phyloP scores from a whole-genome alignment of 2,329 filamentous ascomycete species.

The Phaeophleospora eucalypticola region DNA sequence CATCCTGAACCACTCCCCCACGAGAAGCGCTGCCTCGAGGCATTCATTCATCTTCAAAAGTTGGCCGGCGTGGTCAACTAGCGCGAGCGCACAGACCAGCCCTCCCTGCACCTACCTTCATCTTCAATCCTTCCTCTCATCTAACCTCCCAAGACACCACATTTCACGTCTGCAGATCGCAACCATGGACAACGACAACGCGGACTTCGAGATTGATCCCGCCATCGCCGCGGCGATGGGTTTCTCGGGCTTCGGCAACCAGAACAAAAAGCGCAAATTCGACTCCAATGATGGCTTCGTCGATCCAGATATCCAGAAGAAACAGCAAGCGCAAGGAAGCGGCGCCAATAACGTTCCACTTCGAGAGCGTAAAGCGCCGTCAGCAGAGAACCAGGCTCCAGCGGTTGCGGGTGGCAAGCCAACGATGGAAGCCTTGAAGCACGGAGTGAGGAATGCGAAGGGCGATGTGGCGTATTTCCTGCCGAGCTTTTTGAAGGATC shows the following conservation, averaged over 20 bases:
- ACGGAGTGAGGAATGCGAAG: slow-evolving; percentile 41
- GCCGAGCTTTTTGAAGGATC: slow-evolving; percentile 65
- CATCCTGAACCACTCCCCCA: too few relatives aligned
- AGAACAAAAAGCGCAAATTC: slow-evolving; percentile 67
- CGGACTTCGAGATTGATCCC: slow-evolving; percentile 43
- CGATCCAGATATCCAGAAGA: slow-evolving; percentile 31
- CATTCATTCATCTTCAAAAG: too few relatives aligned
- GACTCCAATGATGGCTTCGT: slow-evolving; percentile 55
- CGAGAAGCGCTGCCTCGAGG: too few relatives aligned
- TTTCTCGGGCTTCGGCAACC: slow-evolving; percentile 65
- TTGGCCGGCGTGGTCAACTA: too few relatives aligned
- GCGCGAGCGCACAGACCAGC: too few relatives aligned
- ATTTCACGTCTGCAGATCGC: too few relatives aligned
- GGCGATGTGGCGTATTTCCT: slow-evolving; percentile 70
- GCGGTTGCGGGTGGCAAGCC: slow-evolving; percentile 6
- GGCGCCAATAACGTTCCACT: slow-evolving; percentile 28
- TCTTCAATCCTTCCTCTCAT: background rate
- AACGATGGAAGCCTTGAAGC: slow-evolving; percentile 36
- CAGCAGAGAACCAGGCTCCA: background rate
- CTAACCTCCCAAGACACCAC: slow-evolving; percentile 2
- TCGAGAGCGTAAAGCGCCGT: slow-evolving; percentile 6
- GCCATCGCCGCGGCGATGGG: slow-evolving; percentile 67
- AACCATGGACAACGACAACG: slow-evolving; percentile 21
- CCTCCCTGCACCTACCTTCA: background rate
- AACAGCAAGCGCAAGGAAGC: slow-evolving; percentile 32